Conservation (phyloP, 176 grass and related monocot species). For the Oryza brachyantha region DNA sequence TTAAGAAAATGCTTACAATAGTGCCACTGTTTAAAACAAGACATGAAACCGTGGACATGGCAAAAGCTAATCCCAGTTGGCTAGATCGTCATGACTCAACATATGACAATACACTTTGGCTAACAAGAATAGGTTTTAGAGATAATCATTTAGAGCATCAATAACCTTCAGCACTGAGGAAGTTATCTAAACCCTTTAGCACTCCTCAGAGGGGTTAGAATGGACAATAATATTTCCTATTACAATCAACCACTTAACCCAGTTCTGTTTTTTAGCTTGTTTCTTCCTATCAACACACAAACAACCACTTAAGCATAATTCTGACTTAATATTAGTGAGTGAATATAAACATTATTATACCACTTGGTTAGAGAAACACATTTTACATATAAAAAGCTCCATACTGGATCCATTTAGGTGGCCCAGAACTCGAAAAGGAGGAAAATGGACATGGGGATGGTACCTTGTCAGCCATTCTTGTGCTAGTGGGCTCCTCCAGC, state of each 20-base stretch:
- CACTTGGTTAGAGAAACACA: conserved; percentile 17
- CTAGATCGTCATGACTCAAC: background rate
- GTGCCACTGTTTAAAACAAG: background rate
- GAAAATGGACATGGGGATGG: conserved; percentile 36
- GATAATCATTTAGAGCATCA: background rate
- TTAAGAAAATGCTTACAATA: background rate
- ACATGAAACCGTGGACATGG: background rate
- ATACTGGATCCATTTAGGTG: conserved; percentile 8
- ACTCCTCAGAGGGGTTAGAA: background rate
- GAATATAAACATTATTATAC: conserved; percentile 10
- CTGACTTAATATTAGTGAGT: conserved; percentile 9
- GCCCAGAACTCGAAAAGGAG: conserved; percentile 31
- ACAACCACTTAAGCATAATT: conserved; percentile 1
- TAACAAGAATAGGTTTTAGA: background rate
- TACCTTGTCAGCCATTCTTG: conserved; percentile 77
- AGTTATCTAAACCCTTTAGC: background rate
- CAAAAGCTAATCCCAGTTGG: background rate
- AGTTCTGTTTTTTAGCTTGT: conserved; percentile 26
- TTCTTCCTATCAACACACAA: conserved; percentile 11
- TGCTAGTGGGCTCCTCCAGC: conserved; percentile 56
- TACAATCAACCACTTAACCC: background rate
- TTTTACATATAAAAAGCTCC: background rate
- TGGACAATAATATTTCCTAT: conserved; percentile 5
- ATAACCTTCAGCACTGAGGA: background rate
- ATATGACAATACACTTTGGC: background rate